A percentile compares a stretch with the other conserved stretches of the same genome.
Conservation (phyloP, 2,329 filamentous ascomycete species). For the Parastagonospora avenae region DNA sequence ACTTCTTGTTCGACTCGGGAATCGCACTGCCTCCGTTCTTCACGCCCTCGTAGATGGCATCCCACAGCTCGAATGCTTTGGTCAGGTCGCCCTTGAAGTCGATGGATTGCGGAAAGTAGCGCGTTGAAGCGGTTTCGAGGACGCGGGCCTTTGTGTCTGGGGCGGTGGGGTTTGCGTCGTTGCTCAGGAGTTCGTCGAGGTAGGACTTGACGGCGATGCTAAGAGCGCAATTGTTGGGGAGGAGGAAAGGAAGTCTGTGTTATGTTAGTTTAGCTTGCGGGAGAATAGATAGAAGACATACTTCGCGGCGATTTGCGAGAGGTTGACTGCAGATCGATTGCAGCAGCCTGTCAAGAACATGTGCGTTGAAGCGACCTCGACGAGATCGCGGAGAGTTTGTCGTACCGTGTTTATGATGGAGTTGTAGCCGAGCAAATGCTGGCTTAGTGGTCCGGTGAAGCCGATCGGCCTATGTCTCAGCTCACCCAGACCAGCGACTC, state of each 20-base stretch:
- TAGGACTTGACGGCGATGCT: conserved; percentile 82
- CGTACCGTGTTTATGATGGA: conserved; percentile 82
- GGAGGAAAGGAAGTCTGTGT: conserved; percentile 65
- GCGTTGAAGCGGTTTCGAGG: conserved; percentile 57
- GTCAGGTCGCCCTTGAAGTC: conserved; percentile 64
- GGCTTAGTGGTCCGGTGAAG: conserved; percentile 92
- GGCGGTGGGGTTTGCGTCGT: conserved; percentile 58
- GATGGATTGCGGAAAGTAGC: conserved; percentile 66
- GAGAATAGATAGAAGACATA: conserved; percentile 54
- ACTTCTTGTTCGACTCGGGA: conserved; percentile 53
- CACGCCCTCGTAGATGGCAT: conserved; percentile 66
- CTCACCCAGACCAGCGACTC: conserved; percentile 81
- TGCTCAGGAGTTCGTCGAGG: conserved; percentile 70
- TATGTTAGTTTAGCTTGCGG: conserved; percentile 19
- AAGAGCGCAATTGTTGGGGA: conserved; percentile 74
- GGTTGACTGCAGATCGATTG: conserved; percentile 62
- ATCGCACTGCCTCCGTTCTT: conserved; percentile 56
- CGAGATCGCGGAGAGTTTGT: conserved; percentile 76
- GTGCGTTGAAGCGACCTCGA: conserved; percentile 80
- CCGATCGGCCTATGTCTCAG: conserved; percentile 83
- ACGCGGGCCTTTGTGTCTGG: conserved; percentile 56
- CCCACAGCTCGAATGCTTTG: conserved; percentile 67
- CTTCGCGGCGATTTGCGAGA: conserved; percentile 72
- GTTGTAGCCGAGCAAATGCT: conserved; percentile 85
- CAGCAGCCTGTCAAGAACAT: conserved; percentile 83